Evolutionary conservation across 257 asterid species (phyloP).

Genomic region (Marsdenia floribunda): DNA sequence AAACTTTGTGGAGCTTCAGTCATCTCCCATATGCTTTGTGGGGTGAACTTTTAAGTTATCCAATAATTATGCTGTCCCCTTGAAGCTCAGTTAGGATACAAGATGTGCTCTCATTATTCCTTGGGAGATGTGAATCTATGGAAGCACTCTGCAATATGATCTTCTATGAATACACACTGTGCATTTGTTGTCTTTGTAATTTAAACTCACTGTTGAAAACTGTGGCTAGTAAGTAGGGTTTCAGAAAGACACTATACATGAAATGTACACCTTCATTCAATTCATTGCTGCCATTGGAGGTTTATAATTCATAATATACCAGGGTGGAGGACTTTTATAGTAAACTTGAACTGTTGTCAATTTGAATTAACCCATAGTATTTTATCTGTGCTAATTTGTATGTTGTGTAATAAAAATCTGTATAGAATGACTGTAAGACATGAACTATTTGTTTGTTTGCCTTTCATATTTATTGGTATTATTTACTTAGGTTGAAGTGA

Average conservation of each 20-base stretch:
- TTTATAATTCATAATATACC: background rate
- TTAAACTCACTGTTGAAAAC: background rate
- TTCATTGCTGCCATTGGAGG: background rate
- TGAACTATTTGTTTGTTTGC: no score
- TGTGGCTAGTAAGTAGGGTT: background rate
- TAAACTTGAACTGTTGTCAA: no score
- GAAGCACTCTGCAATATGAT: background rate
- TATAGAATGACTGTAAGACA: no score
- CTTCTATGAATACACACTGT: background rate
- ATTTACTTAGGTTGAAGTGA: no score
- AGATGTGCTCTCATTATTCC: background rate
- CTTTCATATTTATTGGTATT: no score
- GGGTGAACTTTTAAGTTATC: background rate
- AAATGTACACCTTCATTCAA: no score
- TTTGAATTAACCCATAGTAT: no score
- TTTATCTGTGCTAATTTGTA: no score
- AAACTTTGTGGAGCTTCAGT: background rate
- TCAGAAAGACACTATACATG: background rate
- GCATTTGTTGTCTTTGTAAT: background rate
- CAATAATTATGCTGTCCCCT: background rate
- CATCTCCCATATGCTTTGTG: background rate
- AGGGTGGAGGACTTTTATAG: background rate
- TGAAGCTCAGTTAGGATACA: background rate
- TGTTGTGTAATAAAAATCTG: no score
- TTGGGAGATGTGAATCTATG: background rate